phyloP scores from a whole-genome alignment of 2,329 filamentous ascomycete genomes.

The Xylariaceae sp. region DNA sequence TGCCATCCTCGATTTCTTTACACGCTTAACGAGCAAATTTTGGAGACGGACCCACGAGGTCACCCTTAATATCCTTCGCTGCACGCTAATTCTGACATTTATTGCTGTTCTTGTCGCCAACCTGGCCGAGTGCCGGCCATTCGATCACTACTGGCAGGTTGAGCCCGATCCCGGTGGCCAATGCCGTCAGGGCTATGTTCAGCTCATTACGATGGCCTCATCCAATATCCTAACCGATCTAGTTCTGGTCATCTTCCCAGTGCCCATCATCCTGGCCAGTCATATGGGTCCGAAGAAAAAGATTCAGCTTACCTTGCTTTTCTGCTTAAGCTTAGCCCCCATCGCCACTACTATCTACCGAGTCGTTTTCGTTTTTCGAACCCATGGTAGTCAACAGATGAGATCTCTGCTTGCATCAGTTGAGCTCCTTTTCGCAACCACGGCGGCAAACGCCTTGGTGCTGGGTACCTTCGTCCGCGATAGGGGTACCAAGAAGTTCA shows the following conservation, averaged over 20 bases:
- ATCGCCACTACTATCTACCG: conserved; percentile 76
- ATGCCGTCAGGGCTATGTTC: conserved; percentile 81
- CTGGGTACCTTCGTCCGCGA: conserved; percentile 91
- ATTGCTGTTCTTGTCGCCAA: conserved; percentile 74
- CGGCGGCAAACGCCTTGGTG: conserved; percentile 81
- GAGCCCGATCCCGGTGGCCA: conserved; percentile 77
- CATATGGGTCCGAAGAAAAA: conserved; percentile 74
- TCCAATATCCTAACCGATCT: conserved; percentile 87
- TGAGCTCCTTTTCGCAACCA: conserved; percentile 83
- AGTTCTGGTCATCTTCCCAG: conserved; percentile 79
- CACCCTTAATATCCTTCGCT: conserved; percentile 65
- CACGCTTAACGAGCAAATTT: conserved; percentile 73
- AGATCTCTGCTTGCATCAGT: conserved; percentile 84
- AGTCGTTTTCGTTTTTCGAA: conserved; percentile 68
- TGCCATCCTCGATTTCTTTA: conserved; percentile 86
- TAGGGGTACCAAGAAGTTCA: conserved; percentile 81
- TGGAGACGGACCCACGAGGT: conserved; percentile 74
- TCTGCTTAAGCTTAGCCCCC: conserved; percentile 76
- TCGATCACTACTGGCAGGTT: conserved; percentile 72
- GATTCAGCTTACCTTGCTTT: conserved; percentile 70
- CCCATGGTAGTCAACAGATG: conserved; percentile 72
- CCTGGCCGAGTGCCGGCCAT: conserved; percentile 75
- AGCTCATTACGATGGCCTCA: conserved; percentile 84
- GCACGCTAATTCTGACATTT: conserved; percentile 73
- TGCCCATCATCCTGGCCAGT: conserved; percentile 78